Base-by-base conservation (phyloP, 148 eudicot species). In the Vaccinium darrowii region DNA sequence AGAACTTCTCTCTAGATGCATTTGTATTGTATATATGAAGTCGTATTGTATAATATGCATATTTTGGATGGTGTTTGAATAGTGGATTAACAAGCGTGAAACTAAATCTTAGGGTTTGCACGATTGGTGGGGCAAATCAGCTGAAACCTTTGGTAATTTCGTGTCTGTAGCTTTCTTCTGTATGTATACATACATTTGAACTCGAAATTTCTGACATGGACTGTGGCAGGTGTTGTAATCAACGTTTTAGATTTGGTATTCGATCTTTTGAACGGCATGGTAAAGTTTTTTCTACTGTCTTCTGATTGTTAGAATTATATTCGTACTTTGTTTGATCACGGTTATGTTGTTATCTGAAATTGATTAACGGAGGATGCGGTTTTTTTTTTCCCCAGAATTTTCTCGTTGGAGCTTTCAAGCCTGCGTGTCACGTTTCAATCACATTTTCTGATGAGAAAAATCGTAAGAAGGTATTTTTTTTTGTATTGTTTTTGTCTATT, bases 391-490 rank as follows among this genome's bases (percentile, higher is more conserved):
- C 18, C 52, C 19, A 78, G 25, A 27, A 79, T 74, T 67, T 27
- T 50, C 23, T 11, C 23, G 18, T 23, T 65, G 33, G 83, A 65
- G 72, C 39, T 30, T 79, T 23, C 53, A 47, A 50, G 72, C 56
- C 57, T 76, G 81, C 47, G 1, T 94, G 99, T 88, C 91, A 93
- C 90, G 87, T 96, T 78, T 89, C 93, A n/a, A 90, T 96, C 79
- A 72, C 88, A 51, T 94, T 96, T 83, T 83, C 92, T 23, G 99
- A 96, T 90, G 99, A 93, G 58, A 96, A 95, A 86, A 90, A 89
- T 83, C 95, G 99, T 9, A 96, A 96, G 89, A 95, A 96, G 99
- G 99, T 96, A 85, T 8, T 67, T 1, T 69, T 69, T 12, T 69
- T 25, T 1, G 13, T 27, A 25, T 8, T 54, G 9, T 53, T 18